Percentiles rank a stretch among this genome's conserved stretches.
phyloP scores from a whole-genome alignment of 805 yeast species.

The Metschnikowia sp. region DNA sequence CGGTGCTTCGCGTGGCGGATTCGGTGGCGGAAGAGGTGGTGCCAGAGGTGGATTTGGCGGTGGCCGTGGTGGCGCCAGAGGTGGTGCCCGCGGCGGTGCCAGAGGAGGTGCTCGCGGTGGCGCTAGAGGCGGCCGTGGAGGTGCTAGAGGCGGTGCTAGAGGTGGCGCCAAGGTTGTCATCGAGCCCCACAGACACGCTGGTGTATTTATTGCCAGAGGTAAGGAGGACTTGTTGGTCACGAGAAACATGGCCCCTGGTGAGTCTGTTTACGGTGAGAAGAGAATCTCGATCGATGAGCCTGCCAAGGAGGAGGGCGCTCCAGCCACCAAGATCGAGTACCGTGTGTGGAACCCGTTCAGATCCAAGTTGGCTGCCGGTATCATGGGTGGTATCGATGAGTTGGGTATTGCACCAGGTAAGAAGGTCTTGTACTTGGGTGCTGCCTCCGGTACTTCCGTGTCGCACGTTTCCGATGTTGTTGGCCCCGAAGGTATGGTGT shows the following conservation, averaged over 20 bases:
- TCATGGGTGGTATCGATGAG: conserved; percentile 99
- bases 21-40: conserved; percentile 56
- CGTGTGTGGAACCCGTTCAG: conserved; percentile 99
- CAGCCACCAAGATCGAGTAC: conserved; percentile 94
- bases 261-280: conserved; percentile 97
- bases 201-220: conserved; percentile 99
- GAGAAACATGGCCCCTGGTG: conserved; percentile 97
- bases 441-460: conserved; percentile 99
- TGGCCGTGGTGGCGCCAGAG: conserved; percentile 36
- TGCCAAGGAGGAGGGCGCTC: conserved; percentile 78
- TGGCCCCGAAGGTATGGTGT: conserved; percentile 98
- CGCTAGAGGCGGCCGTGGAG: conserved; percentile 61
- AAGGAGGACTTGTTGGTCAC: conserved; percentile 98
- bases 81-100: conserved; percentile 31
- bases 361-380: conserved; percentile 99
- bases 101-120: conserved; percentile 46
- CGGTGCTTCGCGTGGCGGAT: conserved; percentile 43
- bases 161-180: conserved; percentile 96
- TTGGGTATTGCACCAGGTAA: conserved; percentile 96
- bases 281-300: conserved; percentile 93
- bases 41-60: conserved; percentile 45
- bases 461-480: conserved; percentile 98
- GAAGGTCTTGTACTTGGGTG: conserved; percentile 96
- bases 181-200: conserved; percentile 98
- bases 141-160: conserved; percentile 75